Percentiles rank a stretch among this genome's conserved stretches.
Evolutionary conservation across 495 filamentous ascomycete species (phyloP).

Genomic region (Lasiosphaeria miniovina): DNA sequence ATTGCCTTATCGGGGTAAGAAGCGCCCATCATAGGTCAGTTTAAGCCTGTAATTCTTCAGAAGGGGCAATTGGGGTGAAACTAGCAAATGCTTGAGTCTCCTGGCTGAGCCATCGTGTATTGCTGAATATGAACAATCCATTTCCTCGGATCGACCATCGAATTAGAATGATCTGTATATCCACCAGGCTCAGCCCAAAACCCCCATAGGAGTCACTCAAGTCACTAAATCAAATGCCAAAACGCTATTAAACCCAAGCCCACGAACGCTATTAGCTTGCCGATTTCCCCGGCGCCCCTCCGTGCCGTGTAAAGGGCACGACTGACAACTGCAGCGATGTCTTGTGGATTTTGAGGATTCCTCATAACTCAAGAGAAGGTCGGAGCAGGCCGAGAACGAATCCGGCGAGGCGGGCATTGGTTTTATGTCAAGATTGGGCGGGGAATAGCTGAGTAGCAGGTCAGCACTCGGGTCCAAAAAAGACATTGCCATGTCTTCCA

Average conservation of each 20-base stretch:
- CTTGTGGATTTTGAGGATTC: background rate
- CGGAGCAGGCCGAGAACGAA: conserved; percentile 5
- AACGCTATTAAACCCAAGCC: no score
- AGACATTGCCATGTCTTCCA: conserved; percentile 10
- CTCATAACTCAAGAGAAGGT: conserved; percentile 10
- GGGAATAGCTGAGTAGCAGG: conserved; percentile 13
- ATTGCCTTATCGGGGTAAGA: no score
- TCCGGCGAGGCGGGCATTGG: conserved; percentile 1
- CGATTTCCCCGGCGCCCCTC: no score
- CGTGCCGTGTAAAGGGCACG: background rate
- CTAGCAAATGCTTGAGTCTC: background rate
- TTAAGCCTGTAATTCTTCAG: no score
- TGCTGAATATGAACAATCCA: background rate
- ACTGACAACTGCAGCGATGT: background rate
- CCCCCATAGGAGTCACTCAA: no score
- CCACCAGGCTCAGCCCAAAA: no score
- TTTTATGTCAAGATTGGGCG: conserved; percentile 6
- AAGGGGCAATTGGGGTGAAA: no score
- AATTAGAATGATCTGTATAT: background rate
- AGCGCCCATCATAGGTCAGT: no score
- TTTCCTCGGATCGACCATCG: background rate
- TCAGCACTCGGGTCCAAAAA: conserved; percentile 8
- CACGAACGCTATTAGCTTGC: no score
- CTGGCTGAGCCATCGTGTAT: background rate
- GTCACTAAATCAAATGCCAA: no score